Evolutionary conservation across 2,329 filamentous ascomycete genomes (phyloP).

Genomic region (Sarocladiaceae sp.): DNA sequence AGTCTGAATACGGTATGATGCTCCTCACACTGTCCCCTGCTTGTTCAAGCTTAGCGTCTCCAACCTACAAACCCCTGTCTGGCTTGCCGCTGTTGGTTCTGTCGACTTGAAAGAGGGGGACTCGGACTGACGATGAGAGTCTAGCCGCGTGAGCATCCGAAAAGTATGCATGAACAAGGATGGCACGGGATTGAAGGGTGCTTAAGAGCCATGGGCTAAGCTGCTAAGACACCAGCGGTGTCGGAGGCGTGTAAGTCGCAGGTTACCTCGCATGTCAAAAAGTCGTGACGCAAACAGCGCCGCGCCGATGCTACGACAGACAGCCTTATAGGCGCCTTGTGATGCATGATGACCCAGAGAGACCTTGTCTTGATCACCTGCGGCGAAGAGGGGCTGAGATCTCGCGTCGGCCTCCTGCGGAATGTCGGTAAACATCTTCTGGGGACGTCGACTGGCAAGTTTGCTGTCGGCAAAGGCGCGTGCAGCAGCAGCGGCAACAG

Average conservation of each 20-base stretch:
- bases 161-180: background rate
- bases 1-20: background rate
- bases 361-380: background rate
- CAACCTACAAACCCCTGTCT: background rate
- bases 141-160: background rate
- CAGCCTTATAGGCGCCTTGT: constrained; percentile 1
- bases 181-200: constrained; percentile 1
- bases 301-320: background rate
- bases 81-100: background rate
- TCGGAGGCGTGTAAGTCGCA: background rate
- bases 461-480: constrained; percentile 7
- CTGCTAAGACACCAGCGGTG: background rate
- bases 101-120: background rate
- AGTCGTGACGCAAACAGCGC: no score
- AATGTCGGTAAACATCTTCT: constrained; percentile 4
- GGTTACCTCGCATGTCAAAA: no score
- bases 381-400: constrained; percentile 2
- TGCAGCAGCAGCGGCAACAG: constrained; percentile 1
- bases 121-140: background rate
- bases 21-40: background rate
- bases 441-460: background rate
- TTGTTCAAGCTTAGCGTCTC: background rate
- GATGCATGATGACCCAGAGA: background rate
- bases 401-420: background rate
- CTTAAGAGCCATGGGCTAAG: background rate